These are phyloP conservation scores for Lepiota venenata DNA, from an alignment of 768 basidiomycete genomes.

Conservation along the genomic window DNA sequence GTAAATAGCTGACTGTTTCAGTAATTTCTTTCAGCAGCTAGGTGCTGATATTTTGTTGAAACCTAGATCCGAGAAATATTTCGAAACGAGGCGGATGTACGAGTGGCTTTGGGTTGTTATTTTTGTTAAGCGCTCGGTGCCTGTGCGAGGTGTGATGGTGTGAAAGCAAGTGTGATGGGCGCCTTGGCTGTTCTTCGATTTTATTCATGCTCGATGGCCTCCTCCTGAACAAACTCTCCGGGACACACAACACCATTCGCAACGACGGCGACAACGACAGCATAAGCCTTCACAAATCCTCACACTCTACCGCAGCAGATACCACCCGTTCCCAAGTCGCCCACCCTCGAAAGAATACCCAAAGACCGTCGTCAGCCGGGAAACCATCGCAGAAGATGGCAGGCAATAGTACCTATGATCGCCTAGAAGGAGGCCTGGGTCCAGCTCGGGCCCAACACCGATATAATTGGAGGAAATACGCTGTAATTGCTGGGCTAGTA, in stretches of 20 bases:
- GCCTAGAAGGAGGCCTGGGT: constrained; percentile 60
- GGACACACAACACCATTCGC: neutral
- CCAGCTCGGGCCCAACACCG: constrained; percentile 31
- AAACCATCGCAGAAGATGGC: constrained; percentile 4
- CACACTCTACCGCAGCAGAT: neutral
- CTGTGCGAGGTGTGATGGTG: constrained; percentile 10
- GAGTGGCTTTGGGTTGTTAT: too few relatives aligned
- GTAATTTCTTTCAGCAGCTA: too few relatives aligned
- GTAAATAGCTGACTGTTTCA: too few relatives aligned
- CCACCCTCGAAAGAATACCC: neutral
- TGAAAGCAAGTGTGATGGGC: neutral
- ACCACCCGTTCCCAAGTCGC: neutral
- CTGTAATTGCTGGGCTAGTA: constrained; percentile 51
- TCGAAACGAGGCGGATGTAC: too few relatives aligned
- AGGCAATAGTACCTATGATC: constrained; percentile 43
- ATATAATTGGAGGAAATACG: constrained; percentile 66
- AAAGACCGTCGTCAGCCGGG: neutral
- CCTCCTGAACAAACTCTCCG: constrained; percentile 4
- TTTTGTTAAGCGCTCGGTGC: too few relatives aligned
- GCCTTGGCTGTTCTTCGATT: neutral
- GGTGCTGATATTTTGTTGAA: too few relatives aligned
- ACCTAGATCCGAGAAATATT: too few relatives aligned
- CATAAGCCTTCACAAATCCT: neutral
- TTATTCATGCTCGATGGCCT: constrained; percentile 11
- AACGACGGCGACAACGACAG: neutral